phyloP scores from a whole-genome alignment of 257 asterid species.

The Solanum bukasovii region DNA sequence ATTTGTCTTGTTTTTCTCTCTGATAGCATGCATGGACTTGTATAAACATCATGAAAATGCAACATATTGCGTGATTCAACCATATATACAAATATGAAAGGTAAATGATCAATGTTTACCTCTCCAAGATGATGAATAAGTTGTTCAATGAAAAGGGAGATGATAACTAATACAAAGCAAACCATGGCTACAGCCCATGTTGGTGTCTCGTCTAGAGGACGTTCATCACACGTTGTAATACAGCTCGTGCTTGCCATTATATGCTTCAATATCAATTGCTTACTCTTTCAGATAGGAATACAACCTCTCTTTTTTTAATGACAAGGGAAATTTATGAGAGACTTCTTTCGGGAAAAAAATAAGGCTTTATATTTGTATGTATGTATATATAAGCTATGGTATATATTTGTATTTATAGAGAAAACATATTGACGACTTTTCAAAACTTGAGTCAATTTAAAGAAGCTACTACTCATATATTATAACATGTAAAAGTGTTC shows the following conservation, averaged over 20 bases:
- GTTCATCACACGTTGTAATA: not conserved
- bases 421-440: not conserved
- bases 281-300: not conserved
- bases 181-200: slow-evolving; percentile 14
- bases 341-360: not conserved
- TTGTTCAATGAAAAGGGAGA: slow-evolving; percentile 6
- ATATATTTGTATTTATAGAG: not conserved
- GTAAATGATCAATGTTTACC: not conserved
- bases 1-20: not conserved
- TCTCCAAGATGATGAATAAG: slow-evolving; percentile 3
- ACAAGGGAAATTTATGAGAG: not conserved
- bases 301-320: not conserved
- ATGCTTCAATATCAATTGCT: not conserved
- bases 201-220: slow-evolving; percentile 8
- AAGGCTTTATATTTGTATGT: not conserved
- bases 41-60: not conserved
- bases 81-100: not conserved
- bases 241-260: not conserved
- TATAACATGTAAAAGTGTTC: not conserved
- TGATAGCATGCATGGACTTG: not conserved
- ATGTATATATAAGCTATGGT: not conserved
- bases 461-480: not conserved
- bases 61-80: not conserved
- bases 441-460: not conserved
- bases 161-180: slow-evolving; percentile 8